Evolutionary conservation across 495 filamentous ascomycete species (phyloP).

Genomic region (Penicillium cinerascens): DNA sequence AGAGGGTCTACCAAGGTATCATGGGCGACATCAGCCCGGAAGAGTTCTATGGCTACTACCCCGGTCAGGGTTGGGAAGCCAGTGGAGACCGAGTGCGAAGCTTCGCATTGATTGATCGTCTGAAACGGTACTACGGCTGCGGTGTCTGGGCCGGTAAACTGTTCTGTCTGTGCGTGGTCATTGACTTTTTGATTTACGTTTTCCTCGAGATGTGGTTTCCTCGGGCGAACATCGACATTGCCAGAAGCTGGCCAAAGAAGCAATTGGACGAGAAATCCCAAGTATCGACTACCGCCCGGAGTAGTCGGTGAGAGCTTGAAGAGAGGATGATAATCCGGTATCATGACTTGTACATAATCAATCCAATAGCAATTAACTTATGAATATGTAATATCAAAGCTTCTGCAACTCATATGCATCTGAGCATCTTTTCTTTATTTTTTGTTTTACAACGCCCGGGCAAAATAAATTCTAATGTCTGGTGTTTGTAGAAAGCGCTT

Average conservation of each 20-base stretch:
- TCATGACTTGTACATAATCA: not conserved
- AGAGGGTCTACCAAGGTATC: constrained; percentile 92
- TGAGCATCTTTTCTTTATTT: too few species aligned
- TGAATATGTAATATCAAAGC: not conserved
- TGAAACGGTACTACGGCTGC: constrained; percentile 98
- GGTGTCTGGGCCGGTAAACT: constrained; percentile 99
- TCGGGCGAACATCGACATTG: constrained; percentile 78
- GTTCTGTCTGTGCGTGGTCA: constrained; percentile 89
- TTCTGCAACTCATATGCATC: too few species aligned
- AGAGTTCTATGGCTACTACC: constrained; percentile 80
- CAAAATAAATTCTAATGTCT: too few species aligned
- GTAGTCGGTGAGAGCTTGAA: constrained; percentile 6
- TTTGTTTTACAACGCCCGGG: too few species aligned
- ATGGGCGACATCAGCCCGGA: constrained; percentile 75
- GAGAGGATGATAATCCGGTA: not conserved
- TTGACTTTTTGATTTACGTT: constrained; percentile 87
- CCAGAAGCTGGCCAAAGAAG: constrained; percentile 88
- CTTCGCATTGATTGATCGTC: constrained; percentile 86
- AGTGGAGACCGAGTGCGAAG: constrained; percentile 74
- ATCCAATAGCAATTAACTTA: not conserved
- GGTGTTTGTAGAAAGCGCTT: not conserved
- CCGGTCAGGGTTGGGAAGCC: constrained; percentile 59
- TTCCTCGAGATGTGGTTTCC: constrained; percentile 86
- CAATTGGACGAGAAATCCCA: constrained; percentile 11
- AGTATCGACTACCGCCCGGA: constrained; percentile 4